Percentiles rank a stretch among this genome's conserved stretches.
phyloP scores from a whole-genome alignment of 495 filamentous ascomycete genomes.

The Trichoderma erinaceum region DNA sequence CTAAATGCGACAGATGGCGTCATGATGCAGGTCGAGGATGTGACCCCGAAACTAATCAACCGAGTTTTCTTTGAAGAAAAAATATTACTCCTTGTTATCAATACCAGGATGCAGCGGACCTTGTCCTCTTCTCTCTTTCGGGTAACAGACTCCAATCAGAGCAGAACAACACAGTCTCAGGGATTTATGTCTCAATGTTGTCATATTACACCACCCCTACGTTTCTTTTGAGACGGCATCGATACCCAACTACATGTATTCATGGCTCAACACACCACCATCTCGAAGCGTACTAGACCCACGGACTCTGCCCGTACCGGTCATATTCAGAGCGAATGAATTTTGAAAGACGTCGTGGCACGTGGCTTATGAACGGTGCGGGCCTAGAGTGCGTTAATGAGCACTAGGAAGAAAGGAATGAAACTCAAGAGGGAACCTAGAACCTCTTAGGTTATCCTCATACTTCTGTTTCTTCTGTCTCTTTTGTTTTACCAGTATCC shows the following conservation, averaged over 20 bases:
- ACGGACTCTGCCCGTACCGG: not conserved
- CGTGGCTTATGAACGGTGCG: constrained; percentile 1
- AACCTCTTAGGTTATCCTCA: not conserved
- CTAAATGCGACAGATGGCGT: not conserved
- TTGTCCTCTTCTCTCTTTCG: not conserved
- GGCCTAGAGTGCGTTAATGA: not conserved
- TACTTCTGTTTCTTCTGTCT: not conserved
- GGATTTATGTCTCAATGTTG: not conserved
- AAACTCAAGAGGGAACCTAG: not conserved
- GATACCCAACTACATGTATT: not conserved
- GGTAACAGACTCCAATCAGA: not conserved
- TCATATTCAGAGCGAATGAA: not conserved
- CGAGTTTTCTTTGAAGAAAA: not conserved
- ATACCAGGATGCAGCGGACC: not conserved
- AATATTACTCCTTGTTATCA: not conserved
- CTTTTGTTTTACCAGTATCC: not conserved
- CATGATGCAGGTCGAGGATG: not conserved
- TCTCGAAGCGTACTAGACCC: not conserved
- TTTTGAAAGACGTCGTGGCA: not conserved
- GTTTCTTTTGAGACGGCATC: not conserved
- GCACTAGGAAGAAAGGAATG: not conserved
- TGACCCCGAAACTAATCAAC: not conserved
- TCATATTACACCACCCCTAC: not conserved
- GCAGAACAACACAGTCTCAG: not conserved
- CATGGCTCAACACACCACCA: constrained; percentile 2